Percentiles rank a stretch among this genome's conserved stretches.
Evolutionary conservation across 2,329 filamentous ascomycete genomes (phyloP).

Genomic region (Epichloe amarillans): DNA sequence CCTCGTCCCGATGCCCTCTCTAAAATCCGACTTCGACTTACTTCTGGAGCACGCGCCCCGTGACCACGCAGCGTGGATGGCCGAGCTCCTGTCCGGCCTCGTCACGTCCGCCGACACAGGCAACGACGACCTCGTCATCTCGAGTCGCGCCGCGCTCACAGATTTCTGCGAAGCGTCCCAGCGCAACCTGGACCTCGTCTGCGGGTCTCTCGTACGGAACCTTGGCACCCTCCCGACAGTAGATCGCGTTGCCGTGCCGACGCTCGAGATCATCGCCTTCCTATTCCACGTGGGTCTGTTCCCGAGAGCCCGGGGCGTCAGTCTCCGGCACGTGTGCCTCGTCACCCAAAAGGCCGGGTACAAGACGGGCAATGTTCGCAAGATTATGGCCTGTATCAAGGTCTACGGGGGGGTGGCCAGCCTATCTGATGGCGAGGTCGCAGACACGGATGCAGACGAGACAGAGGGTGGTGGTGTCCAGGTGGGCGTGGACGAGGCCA

Average conservation of each 20-base stretch:
- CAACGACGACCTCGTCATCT: conserved; percentile 60
- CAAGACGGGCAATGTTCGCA: conserved; percentile 69
- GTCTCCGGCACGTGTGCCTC: conserved; percentile 48
- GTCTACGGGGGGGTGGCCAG: conserved; percentile 60
- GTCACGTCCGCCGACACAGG: conserved; percentile 66
- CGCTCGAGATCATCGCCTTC: conserved; percentile 66
- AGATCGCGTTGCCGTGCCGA: conserved; percentile 61
- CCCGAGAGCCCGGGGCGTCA: conserved; percentile 24
- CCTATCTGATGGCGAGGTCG: conserved; percentile 22
- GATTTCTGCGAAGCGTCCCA: conserved; percentile 33
- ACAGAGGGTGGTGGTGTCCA: conserved; percentile 3
- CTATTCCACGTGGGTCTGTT: conserved; percentile 52
- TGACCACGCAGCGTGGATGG: conserved; percentile 27
- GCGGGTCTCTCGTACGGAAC: conserved; percentile 39
- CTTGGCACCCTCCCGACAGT: conserved; percentile 39
- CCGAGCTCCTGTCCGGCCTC: conserved; percentile 49
- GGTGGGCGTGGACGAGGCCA: conserved; percentile 34
- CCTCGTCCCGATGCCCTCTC: conserved; percentile 25
- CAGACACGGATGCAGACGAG: not conserved
- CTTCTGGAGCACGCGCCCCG: conserved; percentile 23
- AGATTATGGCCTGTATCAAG: conserved; percentile 66
- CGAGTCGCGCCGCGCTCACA: conserved; percentile 51
- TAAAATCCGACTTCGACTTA: conserved; percentile 20
- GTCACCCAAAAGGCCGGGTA: conserved; percentile 67
- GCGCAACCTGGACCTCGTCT: conserved; percentile 29